phyloP scores from a whole-genome alignment of 1,284 basidiomycete species.

The Coniophora puteana region DNA sequence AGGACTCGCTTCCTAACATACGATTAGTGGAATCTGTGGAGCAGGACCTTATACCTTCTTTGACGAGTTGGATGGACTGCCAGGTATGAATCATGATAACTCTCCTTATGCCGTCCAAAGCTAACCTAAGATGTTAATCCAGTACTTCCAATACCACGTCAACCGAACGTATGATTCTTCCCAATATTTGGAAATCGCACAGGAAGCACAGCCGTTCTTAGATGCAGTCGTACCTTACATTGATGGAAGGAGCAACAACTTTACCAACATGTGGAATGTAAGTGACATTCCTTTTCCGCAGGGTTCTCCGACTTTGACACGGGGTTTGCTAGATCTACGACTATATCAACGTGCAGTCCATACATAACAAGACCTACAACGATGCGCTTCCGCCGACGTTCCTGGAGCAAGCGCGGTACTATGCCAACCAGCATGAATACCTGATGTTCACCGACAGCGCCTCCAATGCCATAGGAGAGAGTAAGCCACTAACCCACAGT shows the following conservation, averaged over 20 bases:
- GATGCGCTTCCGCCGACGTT: slow-evolving; percentile 28
- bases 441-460: slow-evolving; percentile 42
- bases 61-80: slow-evolving; percentile 30
- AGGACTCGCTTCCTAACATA: not conserved
- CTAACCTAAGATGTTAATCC: not conserved
- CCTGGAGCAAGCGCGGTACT: slow-evolving; percentile 34
- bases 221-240: slow-evolving; percentile 35
- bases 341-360: slow-evolving; percentile 47
- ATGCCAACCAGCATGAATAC: slow-evolving; percentile 49
- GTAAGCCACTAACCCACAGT: slow-evolving; percentile 21
- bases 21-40: slow-evolving; percentile 24
- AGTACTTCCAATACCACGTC: slow-evolving; percentile 27
- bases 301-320: not conserved
- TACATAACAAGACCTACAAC: slow-evolving; percentile 43
- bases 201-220: slow-evolving; percentile 37
- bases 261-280: slow-evolving; percentile 39
- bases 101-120: not conserved
- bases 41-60: slow-evolving; percentile 21
- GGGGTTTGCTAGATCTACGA: slow-evolving; percentile 41
- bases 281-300: slow-evolving; percentile 9
- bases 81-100: slow-evolving; percentile 11
- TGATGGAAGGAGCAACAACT: slow-evolving; percentile 34
- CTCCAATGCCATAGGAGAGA: slow-evolving; percentile 40
- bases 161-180: slow-evolving; percentile 24
- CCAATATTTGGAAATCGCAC: slow-evolving; percentile 31